Base-by-base conservation (phyloP, 2,329 filamentous ascomycete genomes). In the Hypoxylon rubiginosum region DNA sequence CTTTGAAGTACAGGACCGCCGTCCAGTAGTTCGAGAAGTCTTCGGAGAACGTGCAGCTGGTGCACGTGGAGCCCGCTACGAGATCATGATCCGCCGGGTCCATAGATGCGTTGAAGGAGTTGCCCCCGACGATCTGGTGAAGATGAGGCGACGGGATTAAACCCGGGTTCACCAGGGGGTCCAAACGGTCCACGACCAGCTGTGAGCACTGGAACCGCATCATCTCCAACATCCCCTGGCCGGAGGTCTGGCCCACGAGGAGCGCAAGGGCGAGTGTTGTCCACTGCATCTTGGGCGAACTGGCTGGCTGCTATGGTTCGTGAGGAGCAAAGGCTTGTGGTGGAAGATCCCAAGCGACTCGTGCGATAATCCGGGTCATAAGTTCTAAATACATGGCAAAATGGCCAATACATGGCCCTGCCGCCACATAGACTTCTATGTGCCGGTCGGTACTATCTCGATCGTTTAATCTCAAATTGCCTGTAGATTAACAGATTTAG, bases 151-250 rank as follows among this genome's bases (percentile, higher is more conserved):
- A 75, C 6, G 71, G 74, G 2, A 73, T 62, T 4, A 70, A 24
- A n/a, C 71, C 73, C 0, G 74, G 73, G 26, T 71, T 73, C 15
- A 75, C 74, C 8, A 75, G 51, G n/a, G 74, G 74, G 46, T 75
- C 74, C 5, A 75, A 19, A 5, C 73, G 72, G 28, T 75, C 73
- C 21, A 75, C 64, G 43, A 72, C 71, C 30, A 75, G 68, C 53
- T 73, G 65, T 34, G 74, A 72, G 59, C 74, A 75, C 9, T 68
- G 58, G 51, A 75, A 75, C 0, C 74, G 69, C 70, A 75, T 62
- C 76, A 67, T 83, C 76, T 56, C 79, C 80, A 51, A 75, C 75
- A 32, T 9, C 15, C 24, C 34, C 21, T 74, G 71, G 60, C 62
- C 60, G 62, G 32, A 58, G 65, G 54, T 60, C 45, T 60, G 57